Percentiles rank a stretch among this genome's conserved stretches.
phyloP scores from a whole-genome alignment of 2,329 filamentous ascomycete genomes.

The Drechslera avenae region DNA sequence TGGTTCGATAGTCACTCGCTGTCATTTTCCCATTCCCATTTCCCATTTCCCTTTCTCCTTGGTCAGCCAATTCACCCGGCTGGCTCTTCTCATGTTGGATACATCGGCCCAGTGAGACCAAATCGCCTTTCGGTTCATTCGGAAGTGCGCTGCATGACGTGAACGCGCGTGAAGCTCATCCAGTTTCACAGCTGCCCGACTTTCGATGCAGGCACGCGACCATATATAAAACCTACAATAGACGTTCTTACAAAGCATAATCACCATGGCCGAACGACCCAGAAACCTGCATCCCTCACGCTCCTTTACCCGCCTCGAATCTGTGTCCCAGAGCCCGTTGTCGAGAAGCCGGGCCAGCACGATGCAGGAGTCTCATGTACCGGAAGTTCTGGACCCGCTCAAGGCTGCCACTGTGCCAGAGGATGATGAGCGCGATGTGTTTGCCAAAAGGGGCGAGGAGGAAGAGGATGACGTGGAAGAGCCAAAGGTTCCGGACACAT shows the following conservation, averaged over 20 bases:
- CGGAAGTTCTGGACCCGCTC: conserved; percentile 52
- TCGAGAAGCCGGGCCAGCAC: conserved; percentile 54
- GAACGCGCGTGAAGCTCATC: conserved; percentile 28
- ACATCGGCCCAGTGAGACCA: neutral
- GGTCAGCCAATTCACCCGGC: neutral
- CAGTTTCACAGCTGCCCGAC: conserved; percentile 28
- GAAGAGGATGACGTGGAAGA: conserved; percentile 29
- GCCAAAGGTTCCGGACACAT: conserved; percentile 63
- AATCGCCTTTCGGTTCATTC: conserved; percentile 1
- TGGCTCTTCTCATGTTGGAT: neutral
- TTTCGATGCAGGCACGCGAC: conserved; percentile 37
- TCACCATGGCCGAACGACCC: conserved; percentile 39
- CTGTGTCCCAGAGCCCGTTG: conserved; percentile 39
- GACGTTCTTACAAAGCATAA: conserved; percentile 13
- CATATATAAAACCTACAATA: conserved; percentile 12
- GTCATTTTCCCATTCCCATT: no score
- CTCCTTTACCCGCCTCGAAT: conserved; percentile 58
- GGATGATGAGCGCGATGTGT: conserved; percentile 48
- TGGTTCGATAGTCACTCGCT: conserved; percentile 2
- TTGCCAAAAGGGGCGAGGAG: conserved; percentile 47
- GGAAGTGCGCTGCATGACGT: conserved; percentile 38
- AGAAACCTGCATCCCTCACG: conserved; percentile 50
- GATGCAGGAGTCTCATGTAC: conserved; percentile 50
- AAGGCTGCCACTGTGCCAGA: conserved; percentile 45
- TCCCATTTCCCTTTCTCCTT: neutral